phyloP scores from a whole-genome alignment of 2,329 filamentous ascomycete species.

The Exophiala spinifera region DNA sequence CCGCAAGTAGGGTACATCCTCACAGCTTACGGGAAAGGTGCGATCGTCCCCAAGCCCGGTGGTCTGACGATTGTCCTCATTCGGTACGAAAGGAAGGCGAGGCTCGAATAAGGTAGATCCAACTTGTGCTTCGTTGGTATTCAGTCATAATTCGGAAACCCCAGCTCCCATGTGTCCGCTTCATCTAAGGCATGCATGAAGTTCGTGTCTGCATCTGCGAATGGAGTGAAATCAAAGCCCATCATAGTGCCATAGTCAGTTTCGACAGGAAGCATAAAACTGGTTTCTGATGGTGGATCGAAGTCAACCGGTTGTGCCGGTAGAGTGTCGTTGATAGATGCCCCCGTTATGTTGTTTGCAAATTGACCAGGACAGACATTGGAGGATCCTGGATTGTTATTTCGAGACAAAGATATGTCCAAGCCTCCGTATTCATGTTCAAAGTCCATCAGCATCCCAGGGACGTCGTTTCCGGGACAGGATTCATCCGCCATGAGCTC shows the following conservation, averaged over 20 bases:
- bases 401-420: no score
- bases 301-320: no score
- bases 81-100: background rate
- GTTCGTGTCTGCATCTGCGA: background rate
- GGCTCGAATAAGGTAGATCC: background rate
- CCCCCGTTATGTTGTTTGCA: no score
- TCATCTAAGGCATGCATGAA: background rate
- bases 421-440: no score
- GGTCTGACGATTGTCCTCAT: background rate
- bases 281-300: no score
- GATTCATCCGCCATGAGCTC: no score
- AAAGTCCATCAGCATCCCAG: no score
- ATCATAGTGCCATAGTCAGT: background rate
- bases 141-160: background rate
- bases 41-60: background rate
- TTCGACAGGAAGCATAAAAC: slow-evolving; percentile 1
- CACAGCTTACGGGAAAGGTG: background rate
- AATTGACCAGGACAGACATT: no score
- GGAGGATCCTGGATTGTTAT: no score
- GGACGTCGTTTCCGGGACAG: no score
- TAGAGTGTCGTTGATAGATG: no score
- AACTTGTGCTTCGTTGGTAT: background rate
- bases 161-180: background rate
- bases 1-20: background rate
- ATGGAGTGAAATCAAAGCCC: background rate